Evolutionary conservation across 108 stramenopile genomes (phyloP).

Genomic region (Pseudonitzschia multiseries): DNA sequence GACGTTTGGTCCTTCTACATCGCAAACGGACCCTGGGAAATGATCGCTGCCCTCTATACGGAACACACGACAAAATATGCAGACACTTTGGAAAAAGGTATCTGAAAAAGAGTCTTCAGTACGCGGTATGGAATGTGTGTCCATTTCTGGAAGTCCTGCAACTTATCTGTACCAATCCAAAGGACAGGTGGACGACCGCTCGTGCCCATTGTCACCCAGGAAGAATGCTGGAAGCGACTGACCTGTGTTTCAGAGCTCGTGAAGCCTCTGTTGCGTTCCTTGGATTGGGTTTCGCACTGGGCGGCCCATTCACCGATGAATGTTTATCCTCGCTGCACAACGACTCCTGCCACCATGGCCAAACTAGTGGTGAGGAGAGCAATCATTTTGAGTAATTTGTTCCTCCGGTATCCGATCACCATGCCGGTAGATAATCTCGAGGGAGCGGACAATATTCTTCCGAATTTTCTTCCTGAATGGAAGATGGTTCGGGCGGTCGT

Average conservation of each 20-base stretch:
- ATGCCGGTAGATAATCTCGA: background rate
- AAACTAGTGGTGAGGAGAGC: background rate
- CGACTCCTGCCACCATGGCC: background rate
- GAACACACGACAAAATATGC: background rate
- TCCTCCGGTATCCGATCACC: background rate
- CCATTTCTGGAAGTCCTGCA: slow-evolving; percentile 7
- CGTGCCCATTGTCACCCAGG: background rate
- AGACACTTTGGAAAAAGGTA: slow-evolving; percentile 6
- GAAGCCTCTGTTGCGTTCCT: background rate
- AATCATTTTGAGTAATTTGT: background rate
- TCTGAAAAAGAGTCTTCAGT: background rate
- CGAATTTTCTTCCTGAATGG: too few relatives aligned
- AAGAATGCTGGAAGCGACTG: background rate
- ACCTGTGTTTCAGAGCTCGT: background rate
- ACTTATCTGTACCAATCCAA: slow-evolving; percentile 2
- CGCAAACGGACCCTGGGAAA: slow-evolving; percentile 1
- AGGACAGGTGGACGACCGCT: slow-evolving; percentile 8
- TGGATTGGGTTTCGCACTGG: slow-evolving; percentile 1
- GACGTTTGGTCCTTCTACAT: background rate
- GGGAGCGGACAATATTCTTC: background rate
- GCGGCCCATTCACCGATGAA: slow-evolving; percentile 5
- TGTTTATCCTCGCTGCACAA: background rate
- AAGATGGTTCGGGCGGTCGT: too few relatives aligned
- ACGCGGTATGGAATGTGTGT: background rate
- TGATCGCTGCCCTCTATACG: too few relatives aligned